Evolutionary conservation across 2,329 filamentous ascomycete species (phyloP).

Genomic region (Zymoseptoria pseudotritici): DNA sequence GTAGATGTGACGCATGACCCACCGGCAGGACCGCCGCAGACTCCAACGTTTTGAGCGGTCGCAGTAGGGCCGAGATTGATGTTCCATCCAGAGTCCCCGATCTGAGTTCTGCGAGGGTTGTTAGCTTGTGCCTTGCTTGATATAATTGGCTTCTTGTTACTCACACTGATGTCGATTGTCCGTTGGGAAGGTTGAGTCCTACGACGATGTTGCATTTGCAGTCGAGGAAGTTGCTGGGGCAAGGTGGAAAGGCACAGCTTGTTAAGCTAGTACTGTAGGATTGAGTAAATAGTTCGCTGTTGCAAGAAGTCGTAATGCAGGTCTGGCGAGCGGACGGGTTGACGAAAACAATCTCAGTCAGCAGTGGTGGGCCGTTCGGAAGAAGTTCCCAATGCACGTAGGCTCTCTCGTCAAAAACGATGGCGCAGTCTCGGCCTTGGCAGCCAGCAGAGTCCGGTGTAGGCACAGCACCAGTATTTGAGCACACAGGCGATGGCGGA

Average conservation of each 20-base stretch:
- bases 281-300: conserved; percentile 12
- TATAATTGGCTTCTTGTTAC: not conserved
- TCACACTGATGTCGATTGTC: conserved; percentile 15
- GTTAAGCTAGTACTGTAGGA: conserved; percentile 11
- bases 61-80: conserved; percentile 17
- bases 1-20: conserved; percentile 6
- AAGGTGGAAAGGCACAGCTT: conserved; percentile 13
- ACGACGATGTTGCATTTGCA: conserved; percentile 19
- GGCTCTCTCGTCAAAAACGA: conserved; percentile 15
- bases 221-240: conserved; percentile 18
- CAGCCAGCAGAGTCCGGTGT: conserved; percentile 8
- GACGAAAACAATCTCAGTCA: conserved; percentile 13
- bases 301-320: conserved; percentile 19
- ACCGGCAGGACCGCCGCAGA: conserved; percentile 4
- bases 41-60: conserved; percentile 10
- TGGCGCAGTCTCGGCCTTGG: conserved; percentile 8
- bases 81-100: conserved; percentile 14
- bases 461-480: not conserved
- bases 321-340: conserved; percentile 11
- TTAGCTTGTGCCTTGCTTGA: not conserved
- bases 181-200: conserved; percentile 12
- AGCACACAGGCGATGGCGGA: not conserved
- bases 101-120: conserved; percentile 10
- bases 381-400: conserved; percentile 14
- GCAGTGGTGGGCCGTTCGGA: conserved; percentile 5